A percentile compares a stretch with the other conserved stretches of the same genome.
phyloP scores from a whole-genome alignment of 2,329 filamentous ascomycete species.

The Ilyonectria robusta region DNA sequence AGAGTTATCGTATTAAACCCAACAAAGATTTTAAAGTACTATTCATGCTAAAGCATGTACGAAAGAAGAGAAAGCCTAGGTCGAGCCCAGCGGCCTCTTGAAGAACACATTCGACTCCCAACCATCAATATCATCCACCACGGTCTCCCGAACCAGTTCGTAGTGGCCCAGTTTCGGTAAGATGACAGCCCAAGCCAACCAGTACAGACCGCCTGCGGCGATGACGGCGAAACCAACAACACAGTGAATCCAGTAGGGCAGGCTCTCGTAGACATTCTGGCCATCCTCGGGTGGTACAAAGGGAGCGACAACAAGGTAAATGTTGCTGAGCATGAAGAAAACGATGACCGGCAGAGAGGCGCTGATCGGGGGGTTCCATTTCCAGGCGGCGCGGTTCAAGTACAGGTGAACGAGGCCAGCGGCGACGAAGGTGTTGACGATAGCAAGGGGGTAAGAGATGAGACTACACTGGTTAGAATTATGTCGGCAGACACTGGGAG shows the following conservation, averaged over 20 bases:
- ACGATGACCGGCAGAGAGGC: slow-evolving; percentile 67
- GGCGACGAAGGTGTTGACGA: slow-evolving; percentile 70
- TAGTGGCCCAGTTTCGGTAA: slow-evolving; percentile 68
- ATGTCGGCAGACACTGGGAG: background rate
- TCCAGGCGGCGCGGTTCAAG: slow-evolving; percentile 60
- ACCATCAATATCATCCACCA: slow-evolving; percentile 71
- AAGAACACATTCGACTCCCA: slow-evolving; percentile 73
- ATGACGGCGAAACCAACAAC: slow-evolving; percentile 70
- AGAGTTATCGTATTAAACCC: background rate
- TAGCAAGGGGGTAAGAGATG: slow-evolving; percentile 75
- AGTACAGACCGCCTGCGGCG: slow-evolving; percentile 67
- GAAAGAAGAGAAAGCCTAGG: background rate
- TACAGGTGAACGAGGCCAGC: slow-evolving; percentile 68
- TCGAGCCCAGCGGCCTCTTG: slow-evolving; percentile 52
- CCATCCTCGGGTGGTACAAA: slow-evolving; percentile 67
- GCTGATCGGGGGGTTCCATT: slow-evolving; percentile 69
- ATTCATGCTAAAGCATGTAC: background rate
- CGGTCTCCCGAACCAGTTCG: slow-evolving; percentile 67
- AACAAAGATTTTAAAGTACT: background rate
- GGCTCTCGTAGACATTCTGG: slow-evolving; percentile 66
- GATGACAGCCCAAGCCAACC: slow-evolving; percentile 68
- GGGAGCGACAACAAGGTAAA: slow-evolving; percentile 73
- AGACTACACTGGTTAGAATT: slow-evolving; percentile 56
- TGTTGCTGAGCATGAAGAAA: slow-evolving; percentile 73
- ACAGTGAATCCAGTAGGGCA: slow-evolving; percentile 72